Conservation (phyloP, 176 grass and related monocot species). For the Paspalum vaginatum region DNA sequence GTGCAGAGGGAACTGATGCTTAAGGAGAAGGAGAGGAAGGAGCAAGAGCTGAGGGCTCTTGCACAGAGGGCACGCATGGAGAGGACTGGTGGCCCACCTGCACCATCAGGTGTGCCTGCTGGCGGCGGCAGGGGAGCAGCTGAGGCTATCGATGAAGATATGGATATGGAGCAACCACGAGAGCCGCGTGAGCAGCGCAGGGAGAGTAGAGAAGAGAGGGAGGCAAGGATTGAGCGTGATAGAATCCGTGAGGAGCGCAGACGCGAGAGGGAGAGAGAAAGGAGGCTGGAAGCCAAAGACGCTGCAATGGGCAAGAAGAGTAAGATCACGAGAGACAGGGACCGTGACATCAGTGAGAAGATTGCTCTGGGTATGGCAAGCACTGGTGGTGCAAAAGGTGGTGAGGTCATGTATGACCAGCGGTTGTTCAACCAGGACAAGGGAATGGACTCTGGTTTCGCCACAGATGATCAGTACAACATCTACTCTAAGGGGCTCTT, state of each 20-base stretch:
- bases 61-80: conserved; percentile 93
- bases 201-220: conserved; percentile 79
- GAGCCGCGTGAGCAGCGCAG: conserved; percentile 71
- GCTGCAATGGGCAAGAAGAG: conserved; percentile 91
- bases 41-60: conserved; percentile 88
- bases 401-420: conserved; percentile 99
- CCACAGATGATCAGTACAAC: conserved; percentile 86
- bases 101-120: conserved; percentile 38
- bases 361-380: conserved; percentile 94
- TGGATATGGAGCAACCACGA: conserved; percentile 55
- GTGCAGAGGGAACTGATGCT: conserved; percentile 86
- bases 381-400: conserved; percentile 55
- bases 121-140: conserved; percentile 36
- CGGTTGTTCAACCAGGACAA: conserved; percentile 98
- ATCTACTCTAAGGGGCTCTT: conserved; percentile 91
- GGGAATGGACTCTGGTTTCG: conserved; percentile 98
- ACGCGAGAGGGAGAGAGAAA: conserved; percentile 91
- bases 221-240: conserved; percentile 88
- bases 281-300: conserved; percentile 85
- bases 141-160: conserved; percentile 62
- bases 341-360: conserved; percentile 94
- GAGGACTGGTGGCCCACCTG: conserved; percentile 80
- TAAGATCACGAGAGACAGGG: conserved; percentile 85
- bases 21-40: conserved; percentile 96
- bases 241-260: conserved; percentile 83